Base-by-base conservation (phyloP, 306 rosid genomes). In the Argentina anserina region DNA sequence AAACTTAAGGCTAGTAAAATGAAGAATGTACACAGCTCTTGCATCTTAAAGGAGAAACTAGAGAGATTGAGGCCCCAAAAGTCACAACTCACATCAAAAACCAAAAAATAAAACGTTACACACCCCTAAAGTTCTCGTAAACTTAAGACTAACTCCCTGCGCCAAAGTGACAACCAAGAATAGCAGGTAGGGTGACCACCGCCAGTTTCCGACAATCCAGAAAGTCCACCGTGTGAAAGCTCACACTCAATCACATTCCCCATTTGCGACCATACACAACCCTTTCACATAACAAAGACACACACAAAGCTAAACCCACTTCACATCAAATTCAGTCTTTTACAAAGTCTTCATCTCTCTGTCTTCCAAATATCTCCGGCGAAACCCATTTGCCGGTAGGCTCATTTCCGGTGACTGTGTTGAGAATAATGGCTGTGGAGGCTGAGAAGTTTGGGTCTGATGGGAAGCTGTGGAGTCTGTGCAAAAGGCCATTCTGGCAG, bases 401-500 rank as follows among this genome's bases (percentile, higher is more conserved):
- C n/a, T 55, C 13, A 33, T 62, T 70, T 49, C 68, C 25, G 67
- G 62, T 17, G 17, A 17, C 21, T 29, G 25, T 13, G 4, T 26
- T 15, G 67, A 12, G 7, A 41, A 75, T 21, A 77, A 87, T 89
- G 97, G 90, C 85, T n/a, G 79, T 84, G 67, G 97, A 72, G 21
- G 79, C 81, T 70, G 86, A 83, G 83, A 92, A 79, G 69, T 49
- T 83, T 34, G 90, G 81, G 28, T 81, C 85, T 36, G 90, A 87
- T 50, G 93, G 83, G 71, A 89, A 85, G 76, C 82, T 72, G 69
- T 86, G 93, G 92, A 81, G 83, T 84, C 74, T 92, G 53, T 89
- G 96, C 64, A 89, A 76, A 41, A 83, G 83, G 76, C 97, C 91
- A 65, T 92, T 92, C 84, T 88, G 97, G 96, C 93, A 92, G 79